Base-by-base conservation (phyloP, 2,329 filamentous ascomycete genomes). In the Penicillium crustosum region DNA sequence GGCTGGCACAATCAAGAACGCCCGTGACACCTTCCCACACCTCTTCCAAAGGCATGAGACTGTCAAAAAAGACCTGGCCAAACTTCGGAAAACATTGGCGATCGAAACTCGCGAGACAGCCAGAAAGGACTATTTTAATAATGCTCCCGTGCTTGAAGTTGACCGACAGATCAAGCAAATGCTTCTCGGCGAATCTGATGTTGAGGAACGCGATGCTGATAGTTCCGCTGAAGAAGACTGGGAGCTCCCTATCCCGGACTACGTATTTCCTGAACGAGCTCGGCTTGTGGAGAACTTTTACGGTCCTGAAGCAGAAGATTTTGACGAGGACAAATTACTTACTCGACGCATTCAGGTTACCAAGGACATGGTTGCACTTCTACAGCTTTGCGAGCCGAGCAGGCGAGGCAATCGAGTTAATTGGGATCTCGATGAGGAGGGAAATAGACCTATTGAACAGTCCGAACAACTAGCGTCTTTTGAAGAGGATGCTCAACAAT, bases 141-240 rank as follows among this genome's bases (percentile, higher is more conserved):
- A 58, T 55, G 52, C 55, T 23, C 65, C 63, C 39, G 57, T 71
- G 15, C 49, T 68, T 3, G 56, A 70, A 65, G 55, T 71, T 23
- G 49, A 70, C 49, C 50, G 58, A 60, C 52, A 71, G 61, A 68
- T 68, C 27, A 67, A 68, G 27, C 44, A 69, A n/a, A n/a, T n/a
- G 54, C 64, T 70, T 47, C 66, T 70, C 15, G 51, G 61, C 31
- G 19, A 66, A 25, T 49, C 55, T 62, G 41, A 69, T 43, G 12
- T 50, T 3, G 90, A 94, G 71, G 93, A 93, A 68, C 81, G 88
- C 51, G 88, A 93, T 53, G 85, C 83, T 31, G 82, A 92, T 53
- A 81, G 78, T 25, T 91, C 94, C 62, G 84, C 89, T 61, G 86
- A 93, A 66, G 78, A 81, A 17, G 93, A 90, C 75, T 95, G 89